Percentiles rank a stretch among this genome's conserved stretches.
Conservation (phyloP, 768 basidiomycete genomes). For the Inosperma sp. region DNA sequence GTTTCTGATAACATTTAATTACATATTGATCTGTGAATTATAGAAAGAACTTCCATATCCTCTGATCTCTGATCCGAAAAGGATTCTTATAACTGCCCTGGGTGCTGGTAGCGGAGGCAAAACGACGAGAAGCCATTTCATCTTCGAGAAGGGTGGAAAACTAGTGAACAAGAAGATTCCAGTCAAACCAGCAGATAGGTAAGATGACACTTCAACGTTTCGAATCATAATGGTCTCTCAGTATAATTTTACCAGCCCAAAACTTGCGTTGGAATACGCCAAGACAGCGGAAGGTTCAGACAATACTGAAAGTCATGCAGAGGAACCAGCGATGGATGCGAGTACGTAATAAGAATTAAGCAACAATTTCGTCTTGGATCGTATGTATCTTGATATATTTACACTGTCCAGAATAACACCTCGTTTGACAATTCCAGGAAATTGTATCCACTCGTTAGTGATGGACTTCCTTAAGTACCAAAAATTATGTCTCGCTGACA, state of each 20-base stretch:
- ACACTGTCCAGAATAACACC: too few species aligned
- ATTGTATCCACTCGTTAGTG: too few species aligned
- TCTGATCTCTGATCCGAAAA: conserved; percentile 85
- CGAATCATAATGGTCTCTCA: neutral
- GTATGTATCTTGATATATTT: too few species aligned
- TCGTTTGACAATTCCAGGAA: too few species aligned
- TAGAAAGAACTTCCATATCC: conserved; percentile 84
- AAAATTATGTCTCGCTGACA: too few species aligned
- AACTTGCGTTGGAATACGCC: conserved; percentile 3
- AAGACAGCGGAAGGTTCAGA: neutral
- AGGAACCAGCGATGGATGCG: too few species aligned
- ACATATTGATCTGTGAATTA: neutral
- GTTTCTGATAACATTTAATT: neutral
- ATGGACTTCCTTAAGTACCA: too few species aligned
- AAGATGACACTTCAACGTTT: neutral
- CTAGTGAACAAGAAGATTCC: conserved; percentile 80
- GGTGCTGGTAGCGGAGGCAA: conserved; percentile 77
- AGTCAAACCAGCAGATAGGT: conserved; percentile 87
- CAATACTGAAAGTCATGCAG: neutral
- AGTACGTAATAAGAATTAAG: too few species aligned
- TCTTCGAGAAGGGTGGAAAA: conserved; percentile 90
- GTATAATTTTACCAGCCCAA: neutral
- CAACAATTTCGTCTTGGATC: too few species aligned
- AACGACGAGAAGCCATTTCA: conserved; percentile 90
- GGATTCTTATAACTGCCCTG: conserved; percentile 69